Base-by-base conservation (phyloP, 305 asterid genomes). In the Striga hermonthica region DNA sequence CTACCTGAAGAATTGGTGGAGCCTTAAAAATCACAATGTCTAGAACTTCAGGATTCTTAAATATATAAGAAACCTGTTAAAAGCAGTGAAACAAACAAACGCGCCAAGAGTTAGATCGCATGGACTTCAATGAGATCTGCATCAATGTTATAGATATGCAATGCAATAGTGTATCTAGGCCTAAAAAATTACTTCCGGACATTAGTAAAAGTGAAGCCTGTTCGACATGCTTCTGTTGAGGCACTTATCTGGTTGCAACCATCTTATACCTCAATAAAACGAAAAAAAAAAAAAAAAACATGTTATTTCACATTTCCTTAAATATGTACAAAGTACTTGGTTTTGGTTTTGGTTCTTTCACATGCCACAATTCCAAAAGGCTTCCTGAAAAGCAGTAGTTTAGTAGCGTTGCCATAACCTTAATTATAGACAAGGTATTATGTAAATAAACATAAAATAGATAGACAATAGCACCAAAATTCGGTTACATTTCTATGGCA, bases 11-110 rank as follows among this genome's bases (percentile, higher is more conserved):
- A 72, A 79, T 75, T 16, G 80, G 81, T 69, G 97, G 97, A 38
- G 93, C 95, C 75, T 74, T 87, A 75, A 92, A 89, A 52, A 92
- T 87, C 70, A 89, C 95, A 62, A 91, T 89, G 64, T 91, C 98
- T 0, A 83, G 87, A 76, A 89, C 79, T 69, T 87, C 85, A 13
- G 95, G 98, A 62, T 87, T 76, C 84, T 85, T 81, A 77, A 91
- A 91, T 31, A 87, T 44, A 62, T 92, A 92, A 4, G 97, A 87
- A 69, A 92, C 93, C 98, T 91, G 88, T 56, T 76, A 74, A 54
- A 44, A 66, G 60, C 55, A 53, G 22, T 14, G 37, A 66, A 61
- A 59, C n/a, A 9, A 65, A 39, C 31, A 22, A 22, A 47, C 39
- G 13, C 34, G 3, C 15, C 14, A 37, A 50, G 63, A 14, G 13